These are phyloP conservation scores for Penicillium verrucosum DNA, from an alignment of 2,329 filamentous ascomycete species.

Conservation along the genomic window DNA sequence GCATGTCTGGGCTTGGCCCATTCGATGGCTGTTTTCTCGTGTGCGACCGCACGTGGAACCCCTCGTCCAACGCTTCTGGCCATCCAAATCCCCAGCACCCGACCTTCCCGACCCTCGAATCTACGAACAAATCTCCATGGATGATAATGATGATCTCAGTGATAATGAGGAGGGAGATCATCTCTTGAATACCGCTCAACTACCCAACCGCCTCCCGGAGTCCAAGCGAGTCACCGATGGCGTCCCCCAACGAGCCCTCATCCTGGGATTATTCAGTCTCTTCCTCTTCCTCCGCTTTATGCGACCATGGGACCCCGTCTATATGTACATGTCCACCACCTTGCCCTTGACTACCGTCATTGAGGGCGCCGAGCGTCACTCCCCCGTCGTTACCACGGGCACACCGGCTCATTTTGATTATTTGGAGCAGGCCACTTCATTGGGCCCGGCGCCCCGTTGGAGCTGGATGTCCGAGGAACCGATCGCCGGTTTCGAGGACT, in stretches of 20 bases:
- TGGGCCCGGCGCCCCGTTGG: conserved; percentile 20
- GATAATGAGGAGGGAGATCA: conserved; percentile 23
- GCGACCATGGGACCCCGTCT: conserved; percentile 28
- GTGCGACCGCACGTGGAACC: conserved; percentile 7
- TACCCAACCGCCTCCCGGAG: conserved; percentile 4
- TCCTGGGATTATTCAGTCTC: conserved; percentile 18
- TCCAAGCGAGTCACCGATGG: conserved; percentile 9
- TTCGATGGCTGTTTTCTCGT: conserved; percentile 15
- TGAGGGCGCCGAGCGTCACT: conserved; percentile 17
- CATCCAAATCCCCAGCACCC: not conserved
- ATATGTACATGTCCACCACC: conserved; percentile 27
- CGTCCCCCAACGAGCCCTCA: conserved; percentile 19
- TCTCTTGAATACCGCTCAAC: conserved; percentile 12
- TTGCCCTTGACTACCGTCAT: conserved; percentile 24
- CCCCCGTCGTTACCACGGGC: conserved; percentile 19
- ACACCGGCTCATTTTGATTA: conserved; percentile 21
- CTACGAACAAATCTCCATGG: conserved; percentile 26
- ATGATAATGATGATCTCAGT: conserved; percentile 23
- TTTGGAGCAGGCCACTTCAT: conserved; percentile 19
- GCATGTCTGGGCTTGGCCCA: conserved; percentile 23
- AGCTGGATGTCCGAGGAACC: conserved; percentile 26
- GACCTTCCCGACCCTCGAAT: conserved; percentile 20
- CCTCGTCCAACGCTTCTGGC: conserved; percentile 3
- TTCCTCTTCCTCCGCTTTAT: conserved; percentile 26
- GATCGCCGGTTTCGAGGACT: conserved; percentile 28